Evolutionary conservation across 208 protist genomes (phyloP).

Genomic region (Trypanosoma grayi): DNA sequence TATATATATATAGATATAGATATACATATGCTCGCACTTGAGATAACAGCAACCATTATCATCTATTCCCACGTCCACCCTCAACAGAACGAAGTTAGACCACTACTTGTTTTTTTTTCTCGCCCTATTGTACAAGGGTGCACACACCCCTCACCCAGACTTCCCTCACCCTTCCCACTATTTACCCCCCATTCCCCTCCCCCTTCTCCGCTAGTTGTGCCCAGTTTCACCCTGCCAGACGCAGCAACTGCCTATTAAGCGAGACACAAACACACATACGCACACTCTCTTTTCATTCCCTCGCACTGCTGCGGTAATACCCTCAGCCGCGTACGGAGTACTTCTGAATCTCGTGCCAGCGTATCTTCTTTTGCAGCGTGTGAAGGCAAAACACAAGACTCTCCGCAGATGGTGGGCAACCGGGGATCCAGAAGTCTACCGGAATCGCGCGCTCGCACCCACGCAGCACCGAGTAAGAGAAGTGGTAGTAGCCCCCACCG

Average conservation of each 20-base stretch:
- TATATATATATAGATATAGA: constrained; percentile 5
- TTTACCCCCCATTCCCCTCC: too few relatives aligned
- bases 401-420: constrained; percentile 97
- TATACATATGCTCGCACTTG: too few relatives aligned
- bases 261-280: too few relatives aligned
- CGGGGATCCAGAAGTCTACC: constrained; percentile 99
- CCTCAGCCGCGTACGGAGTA: constrained; percentile 62
- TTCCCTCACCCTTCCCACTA: not conserved
- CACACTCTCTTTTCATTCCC: not conserved
- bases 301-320: not conserved
- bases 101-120: not conserved
- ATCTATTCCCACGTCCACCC: too few relatives aligned
- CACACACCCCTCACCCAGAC: too few relatives aligned
- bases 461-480: constrained; percentile 96
- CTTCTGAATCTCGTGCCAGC: constrained; percentile 92
- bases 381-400: constrained; percentile 91
- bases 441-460: constrained; percentile 97
- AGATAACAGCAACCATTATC: too few relatives aligned
- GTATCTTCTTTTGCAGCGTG: constrained; percentile 92
- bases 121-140: constrained; percentile 4
- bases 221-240: too few relatives aligned
- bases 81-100: too few relatives aligned
- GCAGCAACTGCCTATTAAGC: too few relatives aligned
- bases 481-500: constrained; percentile 99
- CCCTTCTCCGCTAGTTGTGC: too few relatives aligned